Base-by-base conservation (phyloP, 257 asterid species). In the Parsonsia alboflavescens region DNA sequence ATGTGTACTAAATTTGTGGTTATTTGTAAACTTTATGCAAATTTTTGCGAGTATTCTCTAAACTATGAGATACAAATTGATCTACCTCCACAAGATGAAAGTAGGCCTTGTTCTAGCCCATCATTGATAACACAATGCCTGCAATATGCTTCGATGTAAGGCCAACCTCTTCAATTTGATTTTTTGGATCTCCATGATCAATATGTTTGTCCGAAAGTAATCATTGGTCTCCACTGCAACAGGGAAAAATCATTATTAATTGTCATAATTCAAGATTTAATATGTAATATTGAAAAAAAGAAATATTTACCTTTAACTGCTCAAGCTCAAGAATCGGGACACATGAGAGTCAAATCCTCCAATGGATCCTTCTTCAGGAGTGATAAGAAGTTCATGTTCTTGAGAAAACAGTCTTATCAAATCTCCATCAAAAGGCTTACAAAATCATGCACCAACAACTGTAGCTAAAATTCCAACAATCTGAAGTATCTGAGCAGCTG, bases 271-370 rank as follows among this genome's bases (percentile, higher is more conserved):
- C 13, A 46, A 46, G n/a, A n/a, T n/a, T n/a, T n/a, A n/a, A n/a
- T n/a, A n/a, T n/a, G n/a, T n/a, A n/a, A n/a, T n/a, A n/a, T n/a
- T n/a, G n/a, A n/a, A n/a, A n/a, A n/a, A n/a, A n/a, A n/a, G n/a
- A n/a, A n/a, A n/a, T n/a, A n/a, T n/a, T 42, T 76, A 89, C 94
- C 87, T 89, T 89, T 6, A 89, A 88, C 89, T 92, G 53, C 85
- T 83, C 63, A 89, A 73, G 74, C 81, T 81, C 64, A 89, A 73
- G 86, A 85, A 89, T 12, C 87, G 89, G 28, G 89, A 76, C 45
- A 89, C 91, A 63, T 89, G 95, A 1, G 95, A 82, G 22, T 90
- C 82, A 69, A 89, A 89, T 57, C 95, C 95, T 33, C 92, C 92
- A 39, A 87, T 36, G 5, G 84, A 80, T 21, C 94, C 94, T 82